phyloP scores from a whole-genome alignment of 768 basidiomycete species.

The Pulveroboletus sp. region DNA sequence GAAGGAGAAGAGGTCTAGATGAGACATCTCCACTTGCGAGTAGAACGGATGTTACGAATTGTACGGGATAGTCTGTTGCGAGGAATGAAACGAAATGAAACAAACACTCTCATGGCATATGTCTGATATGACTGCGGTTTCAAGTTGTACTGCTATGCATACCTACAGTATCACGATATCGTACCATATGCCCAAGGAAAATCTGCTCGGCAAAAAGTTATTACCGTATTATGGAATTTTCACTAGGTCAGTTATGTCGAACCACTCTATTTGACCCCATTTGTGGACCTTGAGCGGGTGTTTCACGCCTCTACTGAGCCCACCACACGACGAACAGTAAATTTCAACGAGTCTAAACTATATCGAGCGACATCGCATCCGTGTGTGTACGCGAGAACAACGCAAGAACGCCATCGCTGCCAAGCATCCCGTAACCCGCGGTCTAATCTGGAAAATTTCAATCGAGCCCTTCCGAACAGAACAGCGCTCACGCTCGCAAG shows the following conservation, averaged over 20 bases:
- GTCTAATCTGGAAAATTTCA: not conserved
- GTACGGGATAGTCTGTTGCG: slow-evolving; percentile 22
- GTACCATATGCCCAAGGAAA: not conserved
- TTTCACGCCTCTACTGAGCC: slow-evolving; percentile 9
- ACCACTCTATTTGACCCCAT: not conserved
- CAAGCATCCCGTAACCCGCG: slow-evolving; percentile 16
- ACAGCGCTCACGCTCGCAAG: too few relatives aligned
- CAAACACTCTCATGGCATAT: slow-evolving; percentile 17
- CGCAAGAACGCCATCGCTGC: slow-evolving; percentile 2
- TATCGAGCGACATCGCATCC: slow-evolving; percentile 5
- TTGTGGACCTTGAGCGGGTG: slow-evolving; percentile 7
- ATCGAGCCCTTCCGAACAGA: too few relatives aligned
- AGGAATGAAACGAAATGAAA: slow-evolving; percentile 50
- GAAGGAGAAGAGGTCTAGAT: slow-evolving; percentile 10
- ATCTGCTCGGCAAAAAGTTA: not conserved
- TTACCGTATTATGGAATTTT: not conserved
- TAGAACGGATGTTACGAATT: slow-evolving; percentile 20
- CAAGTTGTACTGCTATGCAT: too few relatives aligned
- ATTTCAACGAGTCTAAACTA: slow-evolving; percentile 12
- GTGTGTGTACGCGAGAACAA: slow-evolving; percentile 9
- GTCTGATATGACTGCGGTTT: not conserved
- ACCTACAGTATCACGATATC: too few relatives aligned
- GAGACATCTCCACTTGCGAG: slow-evolving; percentile 13
- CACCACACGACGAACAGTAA: not conserved
- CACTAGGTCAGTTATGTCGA: not conserved